Evolutionary conservation across 495 filamentous ascomycete species (phyloP).

Genomic region (Rostrohypoxylon terebratum): DNA sequence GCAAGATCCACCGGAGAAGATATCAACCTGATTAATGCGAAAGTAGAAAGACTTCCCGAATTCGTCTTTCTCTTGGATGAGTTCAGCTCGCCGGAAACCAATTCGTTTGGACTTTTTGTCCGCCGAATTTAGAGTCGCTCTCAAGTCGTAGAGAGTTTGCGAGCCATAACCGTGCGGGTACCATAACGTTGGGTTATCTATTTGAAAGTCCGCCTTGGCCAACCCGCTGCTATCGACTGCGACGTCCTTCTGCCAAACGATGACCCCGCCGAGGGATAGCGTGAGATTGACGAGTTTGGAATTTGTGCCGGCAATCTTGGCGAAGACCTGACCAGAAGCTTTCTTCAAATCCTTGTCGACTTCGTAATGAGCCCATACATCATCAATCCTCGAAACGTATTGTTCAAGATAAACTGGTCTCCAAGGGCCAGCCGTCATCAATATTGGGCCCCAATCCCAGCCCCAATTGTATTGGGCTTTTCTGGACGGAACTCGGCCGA

Average conservation of each 20-base stretch:
- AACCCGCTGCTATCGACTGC: conserved; percentile 46
- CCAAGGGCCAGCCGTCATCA: conserved; percentile 81
- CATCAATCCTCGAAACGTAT: conserved; percentile 60
- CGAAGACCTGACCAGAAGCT: conserved; percentile 51
- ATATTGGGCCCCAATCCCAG: conserved; percentile 84
- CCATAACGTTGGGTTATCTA: conserved; percentile 74
- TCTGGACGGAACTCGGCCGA: conserved; percentile 56
- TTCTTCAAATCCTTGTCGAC: conserved; percentile 59
- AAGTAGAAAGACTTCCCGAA: conserved; percentile 79
- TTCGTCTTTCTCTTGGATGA: conserved; percentile 68
- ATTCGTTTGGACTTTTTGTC: conserved; percentile 48
- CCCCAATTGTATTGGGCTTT: conserved; percentile 77
- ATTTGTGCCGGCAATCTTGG: conserved; percentile 61
- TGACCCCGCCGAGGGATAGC: conserved; percentile 56
- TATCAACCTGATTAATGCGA: conserved; percentile 74
- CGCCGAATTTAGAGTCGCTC: conserved; percentile 52
- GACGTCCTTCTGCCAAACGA: conserved; percentile 67
- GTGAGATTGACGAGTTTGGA: conserved; percentile 49
- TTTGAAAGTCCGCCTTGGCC: conserved; percentile 58
- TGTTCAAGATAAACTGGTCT: conserved; percentile 73
- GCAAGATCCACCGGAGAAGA: conserved; percentile 78
- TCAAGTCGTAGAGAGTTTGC: conserved; percentile 73
- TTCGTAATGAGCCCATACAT: conserved; percentile 66
- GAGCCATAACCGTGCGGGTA: conserved; percentile 76
- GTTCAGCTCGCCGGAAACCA: conserved; percentile 72